Evolutionary conservation across 1,284 basidiomycete genomes (phyloP).

Genomic region (Moesziomyces parantarcticus): DNA sequence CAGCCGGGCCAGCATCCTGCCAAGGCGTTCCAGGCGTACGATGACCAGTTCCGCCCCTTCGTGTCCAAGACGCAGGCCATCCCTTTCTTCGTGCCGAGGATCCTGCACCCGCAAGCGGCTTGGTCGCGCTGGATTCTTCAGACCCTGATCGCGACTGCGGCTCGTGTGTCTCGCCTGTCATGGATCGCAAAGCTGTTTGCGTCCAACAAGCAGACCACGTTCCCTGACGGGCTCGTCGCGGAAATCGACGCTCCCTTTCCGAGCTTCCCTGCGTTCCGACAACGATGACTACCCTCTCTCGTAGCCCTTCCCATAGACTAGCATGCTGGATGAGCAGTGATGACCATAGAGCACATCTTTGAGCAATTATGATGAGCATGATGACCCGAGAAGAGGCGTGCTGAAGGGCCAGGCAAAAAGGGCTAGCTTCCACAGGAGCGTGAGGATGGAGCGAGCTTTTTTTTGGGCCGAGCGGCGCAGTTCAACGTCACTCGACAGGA

Average conservation of each 20-base stretch:
- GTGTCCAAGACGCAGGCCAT: constrained; percentile 44
- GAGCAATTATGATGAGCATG: no score
- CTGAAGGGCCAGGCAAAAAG: no score
- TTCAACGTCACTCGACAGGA: constrained; percentile 32
- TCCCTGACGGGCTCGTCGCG: constrained; percentile 12
- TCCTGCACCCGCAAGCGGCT: constrained; percentile 23
- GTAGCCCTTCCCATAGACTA: no score
- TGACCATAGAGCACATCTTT: no score
- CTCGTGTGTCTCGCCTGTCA: background rate
- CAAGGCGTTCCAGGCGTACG: constrained; percentile 33
- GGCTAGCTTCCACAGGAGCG: background rate
- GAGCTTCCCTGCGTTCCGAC: constrained; percentile 12
- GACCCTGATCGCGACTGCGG: constrained; percentile 4
- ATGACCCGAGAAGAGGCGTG: no score
- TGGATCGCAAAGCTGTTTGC: constrained; percentile 5
- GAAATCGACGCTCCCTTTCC: constrained; percentile 17
- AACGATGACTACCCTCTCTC: no score
- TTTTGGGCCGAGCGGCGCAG: constrained; percentile 3
- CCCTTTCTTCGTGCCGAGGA: constrained; percentile 31
- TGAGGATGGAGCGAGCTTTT: no score
- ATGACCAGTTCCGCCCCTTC: constrained; percentile 32
- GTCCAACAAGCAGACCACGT: no score
- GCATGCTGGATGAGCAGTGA: no score
- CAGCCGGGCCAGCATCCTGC: constrained; percentile 14
- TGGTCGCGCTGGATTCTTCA: constrained; percentile 17